Evolutionary conservation across 257 asterid species (phyloP).

Genomic region (Solanum dulcamara): DNA sequence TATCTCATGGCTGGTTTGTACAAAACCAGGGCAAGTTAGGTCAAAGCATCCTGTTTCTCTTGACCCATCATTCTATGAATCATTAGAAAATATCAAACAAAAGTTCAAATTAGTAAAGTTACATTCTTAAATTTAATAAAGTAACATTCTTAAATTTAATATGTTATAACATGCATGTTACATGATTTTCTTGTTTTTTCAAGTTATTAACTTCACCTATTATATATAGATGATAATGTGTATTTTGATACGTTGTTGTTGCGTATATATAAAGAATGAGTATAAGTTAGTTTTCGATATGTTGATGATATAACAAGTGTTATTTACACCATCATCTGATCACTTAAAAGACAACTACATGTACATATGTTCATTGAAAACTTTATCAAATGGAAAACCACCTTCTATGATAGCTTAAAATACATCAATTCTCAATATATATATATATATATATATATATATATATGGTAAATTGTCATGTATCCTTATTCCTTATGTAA

Average conservation of each 20-base stretch:
- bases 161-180: background rate
- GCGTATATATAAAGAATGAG: too few species aligned
- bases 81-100: background rate
- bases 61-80: slow-evolving; percentile 32
- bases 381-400: too few species aligned
- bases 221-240: background rate
- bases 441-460: too few species aligned
- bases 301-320: too few species aligned
- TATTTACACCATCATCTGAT: too few species aligned
- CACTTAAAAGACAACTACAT: too few species aligned
- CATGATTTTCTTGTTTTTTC: background rate
- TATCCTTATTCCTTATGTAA: too few species aligned
- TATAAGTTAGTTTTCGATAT: too few species aligned
- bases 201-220: background rate
- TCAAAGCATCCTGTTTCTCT: slow-evolving; percentile 61
- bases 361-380: too few species aligned
- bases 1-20: slow-evolving; percentile 45
- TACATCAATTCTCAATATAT: too few species aligned
- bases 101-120: background rate
- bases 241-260: background rate
- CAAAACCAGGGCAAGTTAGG: slow-evolving; percentile 57
- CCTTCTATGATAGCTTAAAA: too few species aligned
- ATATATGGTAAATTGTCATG: too few species aligned
- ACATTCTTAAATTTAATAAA: background rate
- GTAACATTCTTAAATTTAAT: background rate